A percentile compares a stretch with the other conserved stretches of the same genome.
phyloP scores from a whole-genome alignment of 257 asterid genomes.

The Paulownia fortunei region DNA sequence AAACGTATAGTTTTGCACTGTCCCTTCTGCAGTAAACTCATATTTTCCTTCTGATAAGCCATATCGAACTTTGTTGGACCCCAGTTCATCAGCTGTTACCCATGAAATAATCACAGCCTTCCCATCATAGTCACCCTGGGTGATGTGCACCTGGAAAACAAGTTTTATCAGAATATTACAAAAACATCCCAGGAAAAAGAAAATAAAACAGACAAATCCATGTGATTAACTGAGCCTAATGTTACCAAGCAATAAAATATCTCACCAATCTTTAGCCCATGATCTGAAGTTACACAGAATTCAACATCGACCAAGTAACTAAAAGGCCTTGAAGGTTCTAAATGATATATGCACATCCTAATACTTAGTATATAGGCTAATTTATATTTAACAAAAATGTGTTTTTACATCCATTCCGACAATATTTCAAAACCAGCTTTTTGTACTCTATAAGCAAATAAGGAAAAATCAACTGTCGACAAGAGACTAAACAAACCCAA shows the following conservation, averaged over 20 bases:
- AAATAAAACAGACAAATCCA: not conserved
- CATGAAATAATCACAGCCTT: constrained; percentile 83
- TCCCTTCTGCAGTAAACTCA: constrained; percentile 66
- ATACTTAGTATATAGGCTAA: not conserved
- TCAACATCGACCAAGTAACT: not conserved
- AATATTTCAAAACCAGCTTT: not conserved
- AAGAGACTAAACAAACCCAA: constrained; percentile 8
- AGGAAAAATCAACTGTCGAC: not conserved
- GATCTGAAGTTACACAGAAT: constrained; percentile 16
- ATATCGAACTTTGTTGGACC: constrained; percentile 73
- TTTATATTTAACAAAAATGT: not conserved
- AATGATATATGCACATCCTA: not conserved
- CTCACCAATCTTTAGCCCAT: not conserved
- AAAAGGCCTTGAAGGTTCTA: not conserved
- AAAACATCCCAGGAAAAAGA: not conserved
- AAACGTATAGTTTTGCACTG: constrained; percentile 70
- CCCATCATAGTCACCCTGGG: constrained; percentile 96
- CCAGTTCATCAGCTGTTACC: constrained; percentile 80
- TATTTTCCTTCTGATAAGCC: constrained; percentile 73
- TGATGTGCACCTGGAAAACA: constrained; percentile 75
- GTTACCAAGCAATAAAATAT: not conserved
- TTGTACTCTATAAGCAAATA: not conserved
- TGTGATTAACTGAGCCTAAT: not conserved
- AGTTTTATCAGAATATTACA: not conserved
- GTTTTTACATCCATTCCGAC: constrained; percentile 6